Evolutionary conservation across 441 rosid genomes (phyloP).

Genomic region (Gossypium lobatum): DNA sequence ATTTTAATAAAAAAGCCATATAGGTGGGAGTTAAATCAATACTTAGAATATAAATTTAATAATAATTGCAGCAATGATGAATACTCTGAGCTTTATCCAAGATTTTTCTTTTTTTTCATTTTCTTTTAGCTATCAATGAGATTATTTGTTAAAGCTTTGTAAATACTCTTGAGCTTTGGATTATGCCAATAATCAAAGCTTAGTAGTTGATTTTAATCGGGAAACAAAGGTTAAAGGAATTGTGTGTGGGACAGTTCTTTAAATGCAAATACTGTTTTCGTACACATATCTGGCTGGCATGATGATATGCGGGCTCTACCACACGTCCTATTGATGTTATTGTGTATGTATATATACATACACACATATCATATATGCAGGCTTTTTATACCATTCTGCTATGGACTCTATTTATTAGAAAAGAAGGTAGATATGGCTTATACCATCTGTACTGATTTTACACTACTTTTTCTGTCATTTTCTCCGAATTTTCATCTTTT

Average conservation of each 20-base stretch:
- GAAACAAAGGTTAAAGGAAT: neutral
- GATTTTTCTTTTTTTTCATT: too few species aligned
- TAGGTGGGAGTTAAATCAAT: too few species aligned
- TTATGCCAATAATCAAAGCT: too few species aligned
- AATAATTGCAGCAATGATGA: too few species aligned
- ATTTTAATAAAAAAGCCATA: too few species aligned
- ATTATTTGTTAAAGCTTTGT: neutral
- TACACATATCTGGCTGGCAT: neutral
- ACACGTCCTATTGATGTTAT: constrained; percentile 14
- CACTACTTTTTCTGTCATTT: neutral
- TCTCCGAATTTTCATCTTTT: neutral
- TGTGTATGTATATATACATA: neutral
- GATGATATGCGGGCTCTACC: constrained; percentile 14
- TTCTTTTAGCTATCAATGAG: too few species aligned
- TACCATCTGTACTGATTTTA: too few species aligned
- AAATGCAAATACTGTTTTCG: constrained; percentile 2
- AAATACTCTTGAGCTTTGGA: too few species aligned
- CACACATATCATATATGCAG: neutral
- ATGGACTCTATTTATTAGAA: constrained; percentile 3
- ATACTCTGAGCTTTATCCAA: too few species aligned
- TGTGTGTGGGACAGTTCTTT: constrained; percentile 5
- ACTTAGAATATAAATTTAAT: too few species aligned
- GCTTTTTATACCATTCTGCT: neutral
- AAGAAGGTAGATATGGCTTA: neutral
- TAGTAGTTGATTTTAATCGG: too few species aligned